phyloP scores from a whole-genome alignment of 2,329 filamentous ascomycete genomes.

The Thelonectria discophora region DNA sequence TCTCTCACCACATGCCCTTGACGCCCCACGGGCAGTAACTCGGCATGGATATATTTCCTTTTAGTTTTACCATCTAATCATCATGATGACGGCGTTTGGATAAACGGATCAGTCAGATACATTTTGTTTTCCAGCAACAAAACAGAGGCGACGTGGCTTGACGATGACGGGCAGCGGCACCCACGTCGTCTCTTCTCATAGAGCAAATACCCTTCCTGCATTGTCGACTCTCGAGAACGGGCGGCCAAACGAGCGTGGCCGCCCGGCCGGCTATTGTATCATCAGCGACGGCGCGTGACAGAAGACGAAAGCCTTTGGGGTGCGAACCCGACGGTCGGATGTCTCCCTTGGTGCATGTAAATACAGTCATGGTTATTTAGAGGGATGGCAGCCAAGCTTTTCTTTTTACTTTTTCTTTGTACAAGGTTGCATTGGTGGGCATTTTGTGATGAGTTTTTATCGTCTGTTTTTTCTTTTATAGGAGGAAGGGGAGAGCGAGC shows the following conservation, averaged over 20 bases:
- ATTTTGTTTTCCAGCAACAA: slow-evolving; percentile 13
- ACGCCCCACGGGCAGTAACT: slow-evolving; percentile 33
- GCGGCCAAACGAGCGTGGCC: slow-evolving; percentile 19
- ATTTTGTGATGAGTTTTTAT: slow-evolving; percentile 20
- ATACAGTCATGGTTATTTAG: slow-evolving; percentile 31
- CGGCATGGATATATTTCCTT: not conserved
- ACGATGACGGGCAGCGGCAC: slow-evolving; percentile 6
- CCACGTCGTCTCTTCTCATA: slow-evolving; percentile 21
- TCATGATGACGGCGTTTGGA: slow-evolving; percentile 29
- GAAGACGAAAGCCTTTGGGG: slow-evolving; percentile 35
- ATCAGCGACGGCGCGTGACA: slow-evolving; percentile 33
- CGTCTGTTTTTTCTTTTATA: slow-evolving; percentile 14
- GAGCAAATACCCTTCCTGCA: slow-evolving; percentile 26
- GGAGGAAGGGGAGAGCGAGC: slow-evolving; percentile 28
- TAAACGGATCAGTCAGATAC: slow-evolving; percentile 16
- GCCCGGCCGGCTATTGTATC: slow-evolving; percentile 32
- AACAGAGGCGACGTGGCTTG: slow-evolving; percentile 17
- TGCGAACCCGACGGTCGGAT: slow-evolving; percentile 36
- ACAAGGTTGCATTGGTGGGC: slow-evolving; percentile 37
- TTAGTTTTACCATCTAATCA: slow-evolving; percentile 14
- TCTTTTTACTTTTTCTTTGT: slow-evolving; percentile 27
- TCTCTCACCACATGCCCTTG: slow-evolving; percentile 40
- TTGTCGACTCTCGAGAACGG: slow-evolving; percentile 20
- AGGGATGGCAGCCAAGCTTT: slow-evolving; percentile 1
- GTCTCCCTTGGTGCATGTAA: slow-evolving; percentile 32